Base-by-base conservation (phyloP, 2,329 filamentous ascomycete species). In the Aureobasidium sp. region DNA sequence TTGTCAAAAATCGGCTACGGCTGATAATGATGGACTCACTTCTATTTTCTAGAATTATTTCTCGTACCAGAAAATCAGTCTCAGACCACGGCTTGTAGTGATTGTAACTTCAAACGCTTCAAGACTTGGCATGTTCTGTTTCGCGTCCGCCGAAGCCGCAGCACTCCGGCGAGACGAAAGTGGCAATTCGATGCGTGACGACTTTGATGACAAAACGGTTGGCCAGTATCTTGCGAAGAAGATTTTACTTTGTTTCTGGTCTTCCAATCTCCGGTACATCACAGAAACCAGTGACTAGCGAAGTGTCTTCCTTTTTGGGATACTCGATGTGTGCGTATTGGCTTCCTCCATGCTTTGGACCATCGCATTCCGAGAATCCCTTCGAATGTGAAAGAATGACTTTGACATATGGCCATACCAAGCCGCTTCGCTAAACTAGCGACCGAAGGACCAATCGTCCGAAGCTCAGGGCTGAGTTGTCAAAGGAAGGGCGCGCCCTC, bases 401-500 rank as follows among this genome's bases (percentile, higher is more conserved):
- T 54, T 21, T 3, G 37, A 54, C 21, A 41, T 42, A 54, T 54
- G 54, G 15, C 54, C 54, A 39, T 36, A 48, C 25, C 54, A 58
- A 58, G 54, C 30, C 54, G 25, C 42, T 32, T 48, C 32, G 54
- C 54, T 21, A 37, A 58, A 37, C 15, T 58, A 58, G 54, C 54
- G 42, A 4, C 34, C 34, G 34, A 37, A 5, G 11, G 34, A 25
- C 41, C 21, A 58, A 58, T 47, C 54, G 30, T 7, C 29, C 42
- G 29, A 55, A 44, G 53, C 30, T 42, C 54, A 41, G 36, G 55
- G 55, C 55, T 48, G 57, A 60, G 37, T 50, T 60, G 57, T 60
- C 57, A 52, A 50, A 44, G 37, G 36, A 60, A 60, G 57, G 57
- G 57, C 57, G 57, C 57, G 57, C 36, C 45, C 37, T 60, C 30